Percentiles rank a stretch among this genome's conserved stretches.
These are phyloP conservation scores for Fonsecaea multimorphosa DNA, from an alignment of 2,329 filamentous ascomycete species.

Conservation along the genomic window DNA sequence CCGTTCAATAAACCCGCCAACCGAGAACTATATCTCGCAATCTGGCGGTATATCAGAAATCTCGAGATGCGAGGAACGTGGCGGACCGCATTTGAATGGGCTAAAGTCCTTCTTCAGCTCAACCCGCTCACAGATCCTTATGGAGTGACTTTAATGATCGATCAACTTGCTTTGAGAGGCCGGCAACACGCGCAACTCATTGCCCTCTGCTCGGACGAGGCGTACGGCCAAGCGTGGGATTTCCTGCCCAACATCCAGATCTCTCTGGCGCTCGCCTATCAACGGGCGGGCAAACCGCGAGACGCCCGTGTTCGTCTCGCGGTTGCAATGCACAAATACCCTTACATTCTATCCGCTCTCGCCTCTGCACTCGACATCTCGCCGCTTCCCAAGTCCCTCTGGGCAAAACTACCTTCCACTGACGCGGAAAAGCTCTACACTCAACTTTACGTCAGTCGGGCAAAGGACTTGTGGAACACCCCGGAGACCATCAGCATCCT, in stretches of 20 bases:
- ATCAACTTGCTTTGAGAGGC: constrained; percentile 82
- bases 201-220: constrained; percentile 64
- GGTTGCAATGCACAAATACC: constrained; percentile 72
- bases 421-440: constrained; percentile 71
- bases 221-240: constrained; percentile 58
- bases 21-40: constrained; percentile 88
- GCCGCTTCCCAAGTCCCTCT: constrained; percentile 75
- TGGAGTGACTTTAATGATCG: constrained; percentile 77
- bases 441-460: constrained; percentile 75
- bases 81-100: constrained; percentile 91
- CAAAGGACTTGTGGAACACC: constrained; percentile 86
- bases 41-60: constrained; percentile 85
- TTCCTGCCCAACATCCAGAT: constrained; percentile 74
- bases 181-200: constrained; percentile 78
- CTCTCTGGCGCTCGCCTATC: constrained; percentile 75
- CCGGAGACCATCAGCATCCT: constrained; percentile 72
- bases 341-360: constrained; percentile 82
- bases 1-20: constrained; percentile 85
- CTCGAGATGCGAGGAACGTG: constrained; percentile 90
- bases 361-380: constrained; percentile 82
- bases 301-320: constrained; percentile 70
- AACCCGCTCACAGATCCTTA: constrained; percentile 79
- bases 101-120: constrained; percentile 79
- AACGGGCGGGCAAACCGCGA: constrained; percentile 70
- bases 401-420: constrained; percentile 75